Conservation (phyloP, 2,329 filamentous ascomycete species). For the Penicillium freii region DNA sequence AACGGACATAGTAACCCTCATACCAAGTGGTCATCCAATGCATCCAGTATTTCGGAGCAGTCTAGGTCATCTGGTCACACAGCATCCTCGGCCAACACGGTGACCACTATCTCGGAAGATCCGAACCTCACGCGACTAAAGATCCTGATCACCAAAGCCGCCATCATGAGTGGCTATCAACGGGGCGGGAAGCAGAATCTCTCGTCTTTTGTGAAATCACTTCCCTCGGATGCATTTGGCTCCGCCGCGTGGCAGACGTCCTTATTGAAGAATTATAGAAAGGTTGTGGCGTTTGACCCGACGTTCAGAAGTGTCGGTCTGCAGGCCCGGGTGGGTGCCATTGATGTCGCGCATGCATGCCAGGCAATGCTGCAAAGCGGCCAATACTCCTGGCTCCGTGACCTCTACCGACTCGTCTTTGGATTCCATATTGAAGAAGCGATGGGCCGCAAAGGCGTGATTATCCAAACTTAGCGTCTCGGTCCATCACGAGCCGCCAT, state of each 20-base stretch:
- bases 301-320: constrained; percentile 53
- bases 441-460: constrained; percentile 61
- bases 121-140: constrained; percentile 75
- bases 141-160: constrained; percentile 76
- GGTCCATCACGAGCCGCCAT: neutral
- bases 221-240: constrained; percentile 78
- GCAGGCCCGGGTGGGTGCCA: constrained; percentile 49
- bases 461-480: constrained; percentile 34
- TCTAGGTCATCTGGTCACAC: constrained; percentile 61
- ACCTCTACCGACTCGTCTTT: constrained; percentile 81
- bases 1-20: constrained; percentile 53
- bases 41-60: constrained; percentile 74
- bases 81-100: constrained; percentile 46
- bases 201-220: constrained; percentile 70
- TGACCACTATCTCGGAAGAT: constrained; percentile 60
- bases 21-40: constrained; percentile 70
- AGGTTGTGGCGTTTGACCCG: constrained; percentile 71
- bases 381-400: constrained; percentile 75
- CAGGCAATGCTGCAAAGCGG: constrained; percentile 69
- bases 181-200: constrained; percentile 60
- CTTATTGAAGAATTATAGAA: constrained; percentile 76
- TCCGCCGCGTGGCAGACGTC: constrained; percentile 66
- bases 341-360: constrained; percentile 79
- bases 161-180: constrained; percentile 77
- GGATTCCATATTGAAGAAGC: constrained; percentile 79